Evolutionary conservation across 2,329 filamentous ascomycete species (phyloP).

Genomic region (Exophiala alcalophila): DNA sequence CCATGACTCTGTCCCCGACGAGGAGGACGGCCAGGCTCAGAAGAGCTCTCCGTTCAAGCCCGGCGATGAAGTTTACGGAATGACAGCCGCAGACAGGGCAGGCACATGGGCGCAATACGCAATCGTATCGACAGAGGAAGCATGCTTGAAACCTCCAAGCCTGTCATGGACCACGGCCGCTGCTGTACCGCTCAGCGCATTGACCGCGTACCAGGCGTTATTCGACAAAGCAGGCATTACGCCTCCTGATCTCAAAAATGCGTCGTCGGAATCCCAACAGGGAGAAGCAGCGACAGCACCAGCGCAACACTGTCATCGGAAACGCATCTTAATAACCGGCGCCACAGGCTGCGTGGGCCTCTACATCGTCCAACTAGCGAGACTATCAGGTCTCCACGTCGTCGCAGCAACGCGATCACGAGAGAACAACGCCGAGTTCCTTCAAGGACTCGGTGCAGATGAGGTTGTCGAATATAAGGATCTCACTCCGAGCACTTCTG

Average conservation of each 20-base stretch:
- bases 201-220: slow-evolving; percentile 37
- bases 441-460: slow-evolving; percentile 38
- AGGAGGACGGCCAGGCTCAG: slow-evolving; percentile 1
- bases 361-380: slow-evolving; percentile 41
- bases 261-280: background rate
- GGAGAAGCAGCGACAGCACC: too few relatives aligned
- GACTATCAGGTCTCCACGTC: slow-evolving; percentile 33
- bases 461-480: slow-evolving; percentile 39
- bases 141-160: slow-evolving; percentile 29
- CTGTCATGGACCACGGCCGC: slow-evolving; percentile 31
- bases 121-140: slow-evolving; percentile 28
- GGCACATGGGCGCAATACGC: slow-evolving; percentile 34
- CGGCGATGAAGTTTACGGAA: slow-evolving; percentile 35
- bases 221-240: slow-evolving; percentile 31
- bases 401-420: slow-evolving; percentile 39
- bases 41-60: slow-evolving; percentile 23
- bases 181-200: slow-evolving; percentile 33
- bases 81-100: slow-evolving; percentile 28
- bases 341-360: slow-evolving; percentile 40
- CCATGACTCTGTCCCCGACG: too few relatives aligned
- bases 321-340: slow-evolving; percentile 38
- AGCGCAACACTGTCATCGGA: too few relatives aligned
- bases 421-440: slow-evolving; percentile 36
- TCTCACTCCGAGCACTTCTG: slow-evolving; percentile 6
- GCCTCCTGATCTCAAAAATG: slow-evolving; percentile 8